These are phyloP conservation scores for Amylostereum chailletii DNA, from an alignment of 1,284 basidiomycete genomes.

Conservation along the genomic window DNA sequence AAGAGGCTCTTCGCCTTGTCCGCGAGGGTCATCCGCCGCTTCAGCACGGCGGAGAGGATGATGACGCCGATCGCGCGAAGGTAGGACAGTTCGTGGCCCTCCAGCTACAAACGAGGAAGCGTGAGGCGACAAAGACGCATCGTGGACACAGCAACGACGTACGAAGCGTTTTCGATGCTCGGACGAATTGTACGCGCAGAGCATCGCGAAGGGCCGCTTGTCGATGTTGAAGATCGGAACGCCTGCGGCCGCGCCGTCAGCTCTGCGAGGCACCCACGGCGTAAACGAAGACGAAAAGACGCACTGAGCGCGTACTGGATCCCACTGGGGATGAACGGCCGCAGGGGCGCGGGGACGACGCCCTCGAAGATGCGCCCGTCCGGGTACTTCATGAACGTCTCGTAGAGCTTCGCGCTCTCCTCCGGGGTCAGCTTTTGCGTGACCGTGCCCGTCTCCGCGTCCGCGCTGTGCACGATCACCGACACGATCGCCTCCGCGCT, in stretches of 20 bases:
- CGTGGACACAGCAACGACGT: slow-evolving; percentile 19
- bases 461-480: slow-evolving; percentile 46
- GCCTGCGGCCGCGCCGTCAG: slow-evolving; percentile 29
- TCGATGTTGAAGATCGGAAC: slow-evolving; percentile 93
- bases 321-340: slow-evolving; percentile 69
- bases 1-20: slow-evolving; percentile 90
- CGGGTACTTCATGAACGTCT: slow-evolving; percentile 70
- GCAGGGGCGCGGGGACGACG: slow-evolving; percentile 69
- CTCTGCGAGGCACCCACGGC: background rate
- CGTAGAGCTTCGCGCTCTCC: slow-evolving; percentile 66
- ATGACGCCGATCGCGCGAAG: slow-evolving; percentile 87
- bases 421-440: slow-evolving; percentile 44
- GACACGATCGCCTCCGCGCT: slow-evolving; percentile 58
- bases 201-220: slow-evolving; percentile 85
- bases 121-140: background rate
- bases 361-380: slow-evolving; percentile 84
- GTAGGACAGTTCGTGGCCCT: slow-evolving; percentile 91
- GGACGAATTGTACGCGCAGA: slow-evolving; percentile 85
- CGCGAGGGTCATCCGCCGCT: slow-evolving; percentile 87
- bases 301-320: slow-evolving; percentile 81
- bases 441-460: slow-evolving; percentile 32
- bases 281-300: slow-evolving; percentile 17
- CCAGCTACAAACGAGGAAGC: slow-evolving; percentile 40
- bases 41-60: slow-evolving; percentile 88
- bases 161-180: slow-evolving; percentile 76